Conservation (phyloP, 2,329 filamentous ascomycete genomes). For the Ramularia endophylla region DNA sequence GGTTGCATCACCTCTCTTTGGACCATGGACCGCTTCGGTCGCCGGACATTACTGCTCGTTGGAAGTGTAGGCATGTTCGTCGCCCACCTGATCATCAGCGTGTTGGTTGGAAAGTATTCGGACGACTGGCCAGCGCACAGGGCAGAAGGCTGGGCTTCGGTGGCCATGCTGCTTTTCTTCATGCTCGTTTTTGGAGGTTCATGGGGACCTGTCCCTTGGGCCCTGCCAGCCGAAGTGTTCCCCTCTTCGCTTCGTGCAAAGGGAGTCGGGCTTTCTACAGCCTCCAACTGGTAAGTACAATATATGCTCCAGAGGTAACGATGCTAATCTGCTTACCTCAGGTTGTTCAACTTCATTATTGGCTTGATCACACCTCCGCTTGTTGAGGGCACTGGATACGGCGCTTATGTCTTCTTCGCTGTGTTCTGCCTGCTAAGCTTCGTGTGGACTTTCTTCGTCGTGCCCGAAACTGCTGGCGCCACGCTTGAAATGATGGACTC, state of each 20-base stretch:
- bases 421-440: constrained; percentile 47
- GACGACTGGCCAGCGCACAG: constrained; percentile 40
- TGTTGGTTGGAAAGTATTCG: constrained; percentile 49
- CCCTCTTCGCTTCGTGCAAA: constrained; percentile 56
- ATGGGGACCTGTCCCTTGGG: constrained; percentile 37
- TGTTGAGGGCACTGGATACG: constrained; percentile 48
- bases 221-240: constrained; percentile 54
- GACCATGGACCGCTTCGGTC: constrained; percentile 40
- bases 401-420: constrained; percentile 57
- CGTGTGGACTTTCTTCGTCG: constrained; percentile 49
- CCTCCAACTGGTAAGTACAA: constrained; percentile 49
- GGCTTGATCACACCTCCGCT: constrained; percentile 28
- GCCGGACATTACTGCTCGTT: constrained; percentile 35
- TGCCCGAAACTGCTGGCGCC: constrained; percentile 52
- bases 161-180: constrained; percentile 26
- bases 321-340: no score
- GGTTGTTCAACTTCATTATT: constrained; percentile 59
- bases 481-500: constrained; percentile 27
- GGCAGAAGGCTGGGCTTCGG: constrained; percentile 39
- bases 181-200: constrained; percentile 49
- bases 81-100: constrained; percentile 46
- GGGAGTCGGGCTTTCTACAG: constrained; percentile 48
- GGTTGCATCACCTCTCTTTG: constrained; percentile 37
- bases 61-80: constrained; percentile 45
- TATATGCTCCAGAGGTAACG: no score